Evolutionary conservation across 2,329 filamentous ascomycete genomes (phyloP).

Genomic region (Scytalidium sp.): DNA sequence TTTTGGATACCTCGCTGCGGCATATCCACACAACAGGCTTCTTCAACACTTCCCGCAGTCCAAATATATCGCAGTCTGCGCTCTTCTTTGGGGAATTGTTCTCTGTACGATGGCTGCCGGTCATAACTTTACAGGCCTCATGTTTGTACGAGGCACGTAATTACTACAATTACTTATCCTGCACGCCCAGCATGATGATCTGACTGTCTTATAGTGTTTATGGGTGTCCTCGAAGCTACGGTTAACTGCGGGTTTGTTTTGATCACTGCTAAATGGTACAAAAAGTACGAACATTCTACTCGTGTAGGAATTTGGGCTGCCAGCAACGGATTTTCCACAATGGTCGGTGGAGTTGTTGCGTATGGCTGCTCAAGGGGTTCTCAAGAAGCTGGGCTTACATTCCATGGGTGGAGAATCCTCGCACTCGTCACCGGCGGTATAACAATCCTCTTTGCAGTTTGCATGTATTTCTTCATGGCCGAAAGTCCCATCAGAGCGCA

Average conservation of each 20-base stretch:
- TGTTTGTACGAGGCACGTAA: constrained; percentile 46
- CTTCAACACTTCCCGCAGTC: constrained; percentile 53
- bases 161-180: too few species aligned
- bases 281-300: constrained; percentile 60
- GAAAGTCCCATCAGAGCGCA: constrained; percentile 5
- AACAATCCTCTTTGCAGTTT: constrained; percentile 2
- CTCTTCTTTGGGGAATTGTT: constrained; percentile 55
- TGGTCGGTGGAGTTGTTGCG: constrained; percentile 56
- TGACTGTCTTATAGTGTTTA: constrained; percentile 43
- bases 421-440: constrained; percentile 31
- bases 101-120: constrained; percentile 60
- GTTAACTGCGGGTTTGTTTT: constrained; percentile 65
- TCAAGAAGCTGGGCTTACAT: not conserved
- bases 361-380: constrained; percentile 36
- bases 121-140: constrained; percentile 53
- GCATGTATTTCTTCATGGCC: constrained; percentile 6
- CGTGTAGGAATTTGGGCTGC: constrained; percentile 63
- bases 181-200: not conserved
- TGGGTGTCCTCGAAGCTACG: constrained; percentile 62
- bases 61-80: constrained; percentile 56
- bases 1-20: constrained; percentile 27
- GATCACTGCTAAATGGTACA: constrained; percentile 67
- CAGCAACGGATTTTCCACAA: constrained; percentile 60
- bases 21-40: constrained; percentile 5
- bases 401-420: constrained; percentile 35